Evolutionary conservation across 2,329 filamentous ascomycete species (phyloP).

Genomic region (Fusarium miscanthi): DNA sequence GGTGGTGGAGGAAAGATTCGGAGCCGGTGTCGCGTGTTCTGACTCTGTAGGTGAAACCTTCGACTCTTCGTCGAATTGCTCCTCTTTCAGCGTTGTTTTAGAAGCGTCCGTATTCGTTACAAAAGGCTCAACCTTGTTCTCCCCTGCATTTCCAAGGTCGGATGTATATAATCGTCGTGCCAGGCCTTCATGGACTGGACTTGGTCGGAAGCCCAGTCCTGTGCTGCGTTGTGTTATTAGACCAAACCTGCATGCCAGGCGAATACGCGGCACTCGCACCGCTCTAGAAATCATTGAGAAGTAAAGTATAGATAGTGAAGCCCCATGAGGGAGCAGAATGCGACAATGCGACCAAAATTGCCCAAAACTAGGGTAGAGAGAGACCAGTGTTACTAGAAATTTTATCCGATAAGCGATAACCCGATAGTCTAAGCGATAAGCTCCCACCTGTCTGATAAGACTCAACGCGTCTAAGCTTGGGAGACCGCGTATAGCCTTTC

Average conservation of each 20-base stretch:
- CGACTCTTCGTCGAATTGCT: background rate
- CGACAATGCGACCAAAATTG: conserved; percentile 17
- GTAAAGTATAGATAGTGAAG: conserved; percentile 12
- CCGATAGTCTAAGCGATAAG: conserved; percentile 35
- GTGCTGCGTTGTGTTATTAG: conserved; percentile 44
- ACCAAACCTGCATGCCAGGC: conserved; percentile 49
- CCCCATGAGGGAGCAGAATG: conserved; percentile 18
- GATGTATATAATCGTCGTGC: conserved; percentile 41
- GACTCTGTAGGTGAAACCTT: background rate
- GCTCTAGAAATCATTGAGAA: conserved; percentile 52
- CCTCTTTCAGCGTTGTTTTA: background rate
- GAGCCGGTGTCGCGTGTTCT: background rate
- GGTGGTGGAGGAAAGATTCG: background rate
- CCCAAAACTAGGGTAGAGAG: background rate
- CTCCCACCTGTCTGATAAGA: background rate
- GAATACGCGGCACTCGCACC: conserved; percentile 48
- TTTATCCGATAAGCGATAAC: conserved; percentile 46
- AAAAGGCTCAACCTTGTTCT: conserved; percentile 44
- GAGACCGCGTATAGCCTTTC: conserved; percentile 30
- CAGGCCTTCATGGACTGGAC: conserved; percentile 17
- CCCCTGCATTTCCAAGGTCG: conserved; percentile 33
- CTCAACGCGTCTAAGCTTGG: conserved; percentile 23
- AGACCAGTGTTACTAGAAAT: conserved; percentile 30
- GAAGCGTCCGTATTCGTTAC: conserved; percentile 4
- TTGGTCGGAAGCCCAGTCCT: conserved; percentile 13